These are phyloP conservation scores for Lycium barbarum DNA, from an alignment of 257 asterid species.

Conservation along the genomic window DNA sequence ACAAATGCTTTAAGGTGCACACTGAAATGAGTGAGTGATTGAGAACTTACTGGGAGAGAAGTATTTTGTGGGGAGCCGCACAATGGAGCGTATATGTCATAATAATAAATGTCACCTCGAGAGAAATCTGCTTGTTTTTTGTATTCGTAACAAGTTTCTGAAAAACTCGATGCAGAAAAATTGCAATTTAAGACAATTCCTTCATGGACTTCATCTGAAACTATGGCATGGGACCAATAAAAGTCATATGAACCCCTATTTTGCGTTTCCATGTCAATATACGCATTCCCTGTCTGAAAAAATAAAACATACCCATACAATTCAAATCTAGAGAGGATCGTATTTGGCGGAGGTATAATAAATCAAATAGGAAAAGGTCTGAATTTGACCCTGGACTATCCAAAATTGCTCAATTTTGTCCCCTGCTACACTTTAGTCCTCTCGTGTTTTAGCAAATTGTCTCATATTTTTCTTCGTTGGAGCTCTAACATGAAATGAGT, in stretches of 20 bases:
- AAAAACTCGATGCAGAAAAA: conserved; percentile 34
- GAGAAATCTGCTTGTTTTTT: conserved; percentile 31
- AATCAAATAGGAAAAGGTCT: background rate
- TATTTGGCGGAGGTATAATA: background rate
- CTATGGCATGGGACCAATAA: conserved; percentile 60
- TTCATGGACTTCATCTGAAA: conserved; percentile 62
- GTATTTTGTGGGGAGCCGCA: conserved; percentile 37
- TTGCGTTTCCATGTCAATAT: conserved; percentile 43
- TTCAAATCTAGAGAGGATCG: background rate
- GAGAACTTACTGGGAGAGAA: background rate
- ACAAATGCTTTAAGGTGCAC: no score
- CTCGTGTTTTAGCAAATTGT: no score
- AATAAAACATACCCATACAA: background rate
- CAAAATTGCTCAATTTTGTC: background rate
- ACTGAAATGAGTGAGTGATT: background rate
- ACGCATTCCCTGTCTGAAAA: conserved; percentile 72
- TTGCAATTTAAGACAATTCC: conserved; percentile 55
- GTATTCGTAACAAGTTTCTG: conserved; percentile 39
- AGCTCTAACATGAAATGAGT: no score
- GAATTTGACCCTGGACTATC: background rate
- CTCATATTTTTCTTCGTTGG: background rate
- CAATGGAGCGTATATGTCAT: conserved; percentile 58
- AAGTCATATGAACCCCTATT: conserved; percentile 47
- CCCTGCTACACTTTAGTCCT: no score
- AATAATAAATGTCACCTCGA: conserved; percentile 33